phyloP scores from a whole-genome alignment of 2,329 filamentous ascomycete genomes.

The Chaetomiaceae sp. region DNA sequence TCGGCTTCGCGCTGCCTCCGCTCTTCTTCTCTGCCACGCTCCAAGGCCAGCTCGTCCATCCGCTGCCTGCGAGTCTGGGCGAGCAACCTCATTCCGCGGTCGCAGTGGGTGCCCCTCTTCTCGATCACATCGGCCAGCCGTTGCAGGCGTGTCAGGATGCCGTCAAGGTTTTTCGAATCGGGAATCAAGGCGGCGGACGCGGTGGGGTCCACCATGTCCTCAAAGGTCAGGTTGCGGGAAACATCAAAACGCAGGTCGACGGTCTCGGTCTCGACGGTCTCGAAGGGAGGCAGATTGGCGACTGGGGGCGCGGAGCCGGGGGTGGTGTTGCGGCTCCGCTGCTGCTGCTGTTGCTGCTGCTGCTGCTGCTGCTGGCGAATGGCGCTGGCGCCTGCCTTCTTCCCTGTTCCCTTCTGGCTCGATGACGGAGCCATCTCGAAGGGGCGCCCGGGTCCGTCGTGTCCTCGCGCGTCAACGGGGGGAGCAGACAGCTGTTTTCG shows the following conservation, averaged over 20 bases:
- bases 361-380: slow-evolving; percentile 55
- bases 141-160: slow-evolving; percentile 58
- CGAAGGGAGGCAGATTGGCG: slow-evolving; percentile 49
- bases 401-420: slow-evolving; percentile 57
- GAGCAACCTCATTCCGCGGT: slow-evolving; percentile 66
- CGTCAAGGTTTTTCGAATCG: slow-evolving; percentile 57
- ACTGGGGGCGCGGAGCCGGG: slow-evolving; percentile 51
- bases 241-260: slow-evolving; percentile 57
- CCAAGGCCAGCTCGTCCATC: slow-evolving; percentile 44
- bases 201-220: slow-evolving; percentile 62
- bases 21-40: slow-evolving; percentile 45
- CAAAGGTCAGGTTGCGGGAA: slow-evolving; percentile 56
- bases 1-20: slow-evolving; percentile 42
- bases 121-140: slow-evolving; percentile 61
- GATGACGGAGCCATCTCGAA: slow-evolving; percentile 51
- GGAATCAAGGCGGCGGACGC: slow-evolving; percentile 53
- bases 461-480: slow-evolving; percentile 2
- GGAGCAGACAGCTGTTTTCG: too few relatives aligned
- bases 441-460: neutral
- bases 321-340: slow-evolving; percentile 72
- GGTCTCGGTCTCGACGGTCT: slow-evolving; percentile 56
- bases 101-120: slow-evolving; percentile 60
- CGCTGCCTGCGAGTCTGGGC: slow-evolving; percentile 59
- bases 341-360: slow-evolving; percentile 47
- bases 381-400: slow-evolving; percentile 55